Conservation (phyloP, 2,329 filamentous ascomycete genomes). For the Penicillium aurantiogriseum region DNA sequence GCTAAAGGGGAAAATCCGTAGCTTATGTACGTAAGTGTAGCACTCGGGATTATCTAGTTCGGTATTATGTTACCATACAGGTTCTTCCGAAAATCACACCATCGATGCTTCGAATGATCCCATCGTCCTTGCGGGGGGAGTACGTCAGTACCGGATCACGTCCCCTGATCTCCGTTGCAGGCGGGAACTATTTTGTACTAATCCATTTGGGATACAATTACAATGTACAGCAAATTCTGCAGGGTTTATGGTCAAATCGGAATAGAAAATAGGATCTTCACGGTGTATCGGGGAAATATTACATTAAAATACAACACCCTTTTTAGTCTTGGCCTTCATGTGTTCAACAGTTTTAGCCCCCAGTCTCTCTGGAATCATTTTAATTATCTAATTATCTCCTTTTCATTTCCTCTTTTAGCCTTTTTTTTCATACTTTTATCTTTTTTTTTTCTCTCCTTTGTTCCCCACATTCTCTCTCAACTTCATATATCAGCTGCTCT, state of each 20-base stretch:
- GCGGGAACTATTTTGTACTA: conserved; percentile 13
- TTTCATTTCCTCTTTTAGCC: not conserved
- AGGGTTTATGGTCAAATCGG: not conserved
- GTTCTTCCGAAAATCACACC: conserved; percentile 24
- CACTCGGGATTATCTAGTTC: not conserved
- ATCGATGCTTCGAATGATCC: conserved; percentile 23
- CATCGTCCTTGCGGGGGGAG: conserved; percentile 17
- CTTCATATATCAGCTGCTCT: conserved; percentile 20
- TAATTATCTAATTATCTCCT: not conserved
- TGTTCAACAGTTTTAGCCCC: conserved; percentile 1
- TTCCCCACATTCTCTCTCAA: conserved; percentile 18
- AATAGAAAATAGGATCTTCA: not conserved
- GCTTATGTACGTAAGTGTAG: not conserved
- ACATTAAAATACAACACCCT: not conserved
- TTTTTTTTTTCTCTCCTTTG: not conserved
- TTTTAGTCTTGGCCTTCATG: conserved; percentile 5
- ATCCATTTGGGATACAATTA: not conserved
- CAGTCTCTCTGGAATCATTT: not conserved
- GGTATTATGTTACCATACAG: conserved; percentile 4
- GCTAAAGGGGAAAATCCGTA: not conserved
- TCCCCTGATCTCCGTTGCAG: conserved; percentile 30
- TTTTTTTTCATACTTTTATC: not conserved
- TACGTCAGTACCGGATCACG: conserved; percentile 23
- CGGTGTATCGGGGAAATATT: not conserved
- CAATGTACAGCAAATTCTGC: not conserved